Conservation (phyloP, 73 alveolate species). For the Durusdinium trenchii region DNA sequence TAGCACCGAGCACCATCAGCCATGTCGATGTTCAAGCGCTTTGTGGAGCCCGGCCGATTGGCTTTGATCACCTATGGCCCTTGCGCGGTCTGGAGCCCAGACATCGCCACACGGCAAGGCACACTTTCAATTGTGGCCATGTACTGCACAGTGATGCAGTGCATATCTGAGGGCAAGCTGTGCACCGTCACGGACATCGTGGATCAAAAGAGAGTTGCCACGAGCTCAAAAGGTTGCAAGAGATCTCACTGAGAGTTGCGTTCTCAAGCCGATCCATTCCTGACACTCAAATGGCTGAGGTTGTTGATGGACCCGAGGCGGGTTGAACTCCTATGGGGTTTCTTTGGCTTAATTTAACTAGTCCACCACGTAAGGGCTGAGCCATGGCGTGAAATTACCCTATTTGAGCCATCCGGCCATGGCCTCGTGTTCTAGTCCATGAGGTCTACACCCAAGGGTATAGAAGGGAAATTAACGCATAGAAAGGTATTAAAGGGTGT, state of each 20-base stretch:
- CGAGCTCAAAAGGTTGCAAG: background rate
- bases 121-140: background rate
- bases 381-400: no score
- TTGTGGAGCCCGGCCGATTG: conserved; percentile 95
- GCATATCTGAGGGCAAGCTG: conserved; percentile 96
- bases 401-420: no score
- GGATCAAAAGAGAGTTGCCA: conserved; percentile 97
- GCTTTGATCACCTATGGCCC: conserved; percentile 93
- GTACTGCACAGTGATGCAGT: background rate
- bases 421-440: no score
- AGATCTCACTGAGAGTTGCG: background rate
- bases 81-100: background rate
- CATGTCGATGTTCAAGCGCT: conserved; percentile 95
- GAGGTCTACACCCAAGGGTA: no score
- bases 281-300: background rate
- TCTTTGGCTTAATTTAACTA: no score
- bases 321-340: background rate
- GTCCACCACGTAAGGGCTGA: no score
- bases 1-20: background rate
- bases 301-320: conserved; percentile 59
- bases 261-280: background rate
- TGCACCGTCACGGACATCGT: conserved; percentile 98
- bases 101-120: background rate
- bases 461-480: no score
- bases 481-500: no score